Base-by-base conservation (phyloP, 257 asterid genomes). In the Phtheirospermum japonicum region DNA sequence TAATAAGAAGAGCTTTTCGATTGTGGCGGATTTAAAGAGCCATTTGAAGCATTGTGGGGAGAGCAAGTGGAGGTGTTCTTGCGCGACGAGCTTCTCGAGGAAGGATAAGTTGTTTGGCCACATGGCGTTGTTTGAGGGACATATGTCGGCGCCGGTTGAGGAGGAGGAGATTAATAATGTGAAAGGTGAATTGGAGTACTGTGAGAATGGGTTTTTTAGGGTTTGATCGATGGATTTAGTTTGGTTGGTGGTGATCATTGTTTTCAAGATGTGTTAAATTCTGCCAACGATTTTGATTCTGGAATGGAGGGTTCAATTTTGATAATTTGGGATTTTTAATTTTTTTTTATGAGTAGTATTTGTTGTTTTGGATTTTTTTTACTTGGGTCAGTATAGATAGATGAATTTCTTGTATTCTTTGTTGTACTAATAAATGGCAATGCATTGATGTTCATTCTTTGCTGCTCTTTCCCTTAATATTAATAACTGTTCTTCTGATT, bases 61-160 rank as follows among this genome's bases (percentile, higher is more conserved):
- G 83, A 76, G 64, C 5, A 92, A 76, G 59, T 92, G 99, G 99
- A 81, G 66, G 76, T 92, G 99, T 57, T 85, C 85, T 0, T 89
- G 99, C 32, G 95, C 96, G 63, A 92, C 95, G 4, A 83, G 75
- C 32, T 92, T 92, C 50, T 84, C 96, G 6, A 43, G 97, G 2
- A 92, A 92, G 88, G 99, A 92, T 61, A 89, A 92, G 84, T 72
- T 92, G 67, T 86, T 89, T 33, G 90, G 97, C 17, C 99, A 92
- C 65, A 81, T 92, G 81, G 88, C 86, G 0, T 75, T 89, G 79
- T 92, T 92, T 17, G 96, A 92, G 57, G 99, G 99, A 3, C 99
- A 92, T 28, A 84, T 89, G 97, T 97, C 99, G 16, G 87, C 90
- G 74, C 85, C 28, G 46, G 45, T 14, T 57, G 76, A 23, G 28